Evolutionary conservation across 2,329 filamentous ascomycete genomes (phyloP).

Genomic region (Aspergillus sclerotialis): DNA sequence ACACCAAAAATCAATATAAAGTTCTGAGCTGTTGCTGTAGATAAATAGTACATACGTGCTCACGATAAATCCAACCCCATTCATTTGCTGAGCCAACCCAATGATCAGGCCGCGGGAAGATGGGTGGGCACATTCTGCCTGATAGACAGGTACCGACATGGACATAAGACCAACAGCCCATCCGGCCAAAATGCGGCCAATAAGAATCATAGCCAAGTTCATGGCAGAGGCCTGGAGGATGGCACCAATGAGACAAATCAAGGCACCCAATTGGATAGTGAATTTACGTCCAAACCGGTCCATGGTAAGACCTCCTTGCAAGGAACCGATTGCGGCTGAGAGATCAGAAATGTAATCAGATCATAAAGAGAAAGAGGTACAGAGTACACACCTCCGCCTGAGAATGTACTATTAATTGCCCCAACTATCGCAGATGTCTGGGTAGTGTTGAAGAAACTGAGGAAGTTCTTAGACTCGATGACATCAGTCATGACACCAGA

Average conservation of each 20-base stretch:
- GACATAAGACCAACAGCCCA: constrained; percentile 43
- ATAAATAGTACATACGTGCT: constrained; percentile 28
- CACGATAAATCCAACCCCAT: constrained; percentile 38
- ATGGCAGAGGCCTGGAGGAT: constrained; percentile 53
- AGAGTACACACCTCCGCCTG: constrained; percentile 40
- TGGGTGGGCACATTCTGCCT: constrained; percentile 55
- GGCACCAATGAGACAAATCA: constrained; percentile 53
- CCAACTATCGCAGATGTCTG: constrained; percentile 49
- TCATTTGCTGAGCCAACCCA: constrained; percentile 39
- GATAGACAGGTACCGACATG: constrained; percentile 54
- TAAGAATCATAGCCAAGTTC: constrained; percentile 50
- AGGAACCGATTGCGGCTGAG: constrained; percentile 42
- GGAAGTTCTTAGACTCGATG: constrained; percentile 51
- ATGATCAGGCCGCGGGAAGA: constrained; percentile 48
- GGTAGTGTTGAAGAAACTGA: constrained; percentile 49
- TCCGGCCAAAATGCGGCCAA: constrained; percentile 48
- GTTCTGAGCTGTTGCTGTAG: too few relatives aligned
- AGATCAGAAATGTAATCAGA: not conserved
- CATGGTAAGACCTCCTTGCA: constrained; percentile 52
- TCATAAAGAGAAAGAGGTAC: not conserved
- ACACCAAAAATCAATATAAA: constrained; percentile 7
- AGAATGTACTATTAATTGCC: constrained; percentile 59
- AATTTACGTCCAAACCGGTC: constrained; percentile 54
- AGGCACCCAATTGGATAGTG: constrained; percentile 54
- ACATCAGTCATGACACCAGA: constrained; percentile 36